Percentiles rank a stretch among this genome's conserved stretches.
Conservation (phyloP, 106 monocot genomes). For the Apostasia shenzhenica region DNA sequence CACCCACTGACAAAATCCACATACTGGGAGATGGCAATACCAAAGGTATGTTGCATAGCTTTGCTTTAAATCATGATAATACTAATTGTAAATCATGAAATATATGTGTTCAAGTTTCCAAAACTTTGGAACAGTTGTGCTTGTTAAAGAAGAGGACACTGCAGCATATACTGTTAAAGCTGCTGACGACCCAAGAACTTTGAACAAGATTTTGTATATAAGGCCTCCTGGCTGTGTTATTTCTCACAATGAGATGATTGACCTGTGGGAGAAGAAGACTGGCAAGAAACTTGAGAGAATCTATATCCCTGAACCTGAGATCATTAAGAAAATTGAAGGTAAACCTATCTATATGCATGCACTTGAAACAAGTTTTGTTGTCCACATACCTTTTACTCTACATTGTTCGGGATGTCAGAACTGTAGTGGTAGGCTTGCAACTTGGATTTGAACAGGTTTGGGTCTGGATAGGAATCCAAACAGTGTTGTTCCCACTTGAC, state of each 20-base stretch:
- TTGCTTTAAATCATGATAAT: neutral
- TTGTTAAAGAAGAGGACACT: conserved; percentile 38
- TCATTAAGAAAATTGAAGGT: conserved; percentile 38
- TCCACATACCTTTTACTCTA: neutral
- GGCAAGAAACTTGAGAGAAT: conserved; percentile 34
- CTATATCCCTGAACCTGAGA: conserved; percentile 33
- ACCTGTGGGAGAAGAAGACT: conserved; percentile 46
- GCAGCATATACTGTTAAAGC: conserved; percentile 38
- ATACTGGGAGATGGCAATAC: conserved; percentile 38
- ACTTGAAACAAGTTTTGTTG: neutral
- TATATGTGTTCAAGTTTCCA: no score
- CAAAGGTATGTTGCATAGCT: conserved; percentile 14
- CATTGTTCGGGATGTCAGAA: neutral
- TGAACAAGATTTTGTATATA: conserved; percentile 53
- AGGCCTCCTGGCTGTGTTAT: conserved; percentile 31
- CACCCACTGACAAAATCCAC: conserved; percentile 16
- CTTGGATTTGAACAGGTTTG: no score
- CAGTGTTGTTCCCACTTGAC: no score
- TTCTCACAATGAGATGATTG: conserved; percentile 34
- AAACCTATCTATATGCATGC: neutral
- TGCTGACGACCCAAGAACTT: conserved; percentile 40
- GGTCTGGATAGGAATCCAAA: no score
- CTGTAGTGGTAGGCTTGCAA: no score
- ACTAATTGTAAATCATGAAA: neutral
- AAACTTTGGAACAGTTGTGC: conserved; percentile 20